These are phyloP conservation scores for Eremochloa ophiuroides DNA, from an alignment of 176 grass and related monocot genomes.

Conservation along the genomic window DNA sequence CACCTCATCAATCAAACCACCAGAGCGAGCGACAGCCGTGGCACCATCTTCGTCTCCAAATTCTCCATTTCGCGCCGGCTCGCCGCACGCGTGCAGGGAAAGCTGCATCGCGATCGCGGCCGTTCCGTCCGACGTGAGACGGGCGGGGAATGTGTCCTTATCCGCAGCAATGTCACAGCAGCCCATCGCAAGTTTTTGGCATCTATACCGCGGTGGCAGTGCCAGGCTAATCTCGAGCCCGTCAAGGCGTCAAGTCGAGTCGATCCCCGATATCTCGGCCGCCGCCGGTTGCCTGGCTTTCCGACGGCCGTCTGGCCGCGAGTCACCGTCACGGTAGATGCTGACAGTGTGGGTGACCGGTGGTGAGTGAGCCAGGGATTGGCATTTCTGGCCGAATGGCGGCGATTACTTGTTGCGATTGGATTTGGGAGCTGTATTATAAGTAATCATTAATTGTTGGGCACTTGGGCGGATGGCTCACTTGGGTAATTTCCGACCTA, in stretches of 20 bases:
- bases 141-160: background rate
- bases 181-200: background rate
- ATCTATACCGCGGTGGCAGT: background rate
- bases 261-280: conserved; percentile 7
- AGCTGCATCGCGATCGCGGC: background rate
- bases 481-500: conserved; percentile 7
- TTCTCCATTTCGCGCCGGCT: background rate
- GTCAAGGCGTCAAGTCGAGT: conserved; percentile 6
- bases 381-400: background rate
- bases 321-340: background rate
- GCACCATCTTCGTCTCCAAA: background rate
- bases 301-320: background rate
- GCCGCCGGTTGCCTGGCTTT: background rate
- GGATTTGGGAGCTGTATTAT: background rate
- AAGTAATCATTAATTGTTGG: too few relatives aligned
- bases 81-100: background rate
- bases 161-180: background rate
- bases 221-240: background rate
- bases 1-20: conserved; percentile 3
- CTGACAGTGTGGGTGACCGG: background rate
- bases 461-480: background rate
- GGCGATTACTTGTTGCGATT: conserved; percentile 34
- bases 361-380: background rate
- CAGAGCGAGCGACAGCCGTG: background rate
- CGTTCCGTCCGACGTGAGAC: background rate